Base-by-base conservation (phyloP, 371 early-diverging fungal genomes). In the Rhizopus delemar region DNA sequence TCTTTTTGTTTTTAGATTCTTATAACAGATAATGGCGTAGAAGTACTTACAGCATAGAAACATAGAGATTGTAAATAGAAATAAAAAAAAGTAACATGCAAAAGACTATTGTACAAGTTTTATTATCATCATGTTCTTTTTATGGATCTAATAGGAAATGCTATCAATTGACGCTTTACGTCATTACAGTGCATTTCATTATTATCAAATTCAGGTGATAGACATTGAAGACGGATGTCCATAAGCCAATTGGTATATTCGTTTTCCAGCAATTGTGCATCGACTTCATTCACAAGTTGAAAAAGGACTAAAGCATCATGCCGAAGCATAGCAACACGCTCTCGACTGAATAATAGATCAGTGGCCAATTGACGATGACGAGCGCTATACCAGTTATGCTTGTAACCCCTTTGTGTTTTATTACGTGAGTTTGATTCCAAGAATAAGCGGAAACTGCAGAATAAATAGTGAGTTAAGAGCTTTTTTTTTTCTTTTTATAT, bases 1-100 rank as follows among this genome's bases (percentile, higher is more conserved):
- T 81, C 77, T 46, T 15, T 39, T 16, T 34, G 54, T 53, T 41
- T 48, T 28, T 51, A 79, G 58, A 62, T 95, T 13, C 69, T 90
- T 35, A 61, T 95, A 5, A 89, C 84, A 0, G 77, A 80, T 5
- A 57, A 69, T 36, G 92, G 93, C 9, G 84, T 83, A 15, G 88
- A 91, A 57, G 78, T 93, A 38, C 71, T 95, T 16, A 93, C 95
- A 39, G 28, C 28, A 31, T 63, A 54, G 43, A 36, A 36, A 36
- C 6, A 36, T 36, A 36, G 36, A 36, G 36, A 5, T 43, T 11
- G 15, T 43, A 43, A 15, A 43, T 43, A 43, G 5, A 43, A 22
- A 8, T 8, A 28, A 2, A 46, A 46, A 46, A 22, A 31, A 46
- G 5, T 22, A 16, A 28, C 6, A 28, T 3, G 12, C 29, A 28